Evolutionary conservation across 2,329 filamentous ascomycete genomes (phyloP), one percentile per base, ranked within the genome.

Genomic region (Colletotrichum sp.): DNA sequence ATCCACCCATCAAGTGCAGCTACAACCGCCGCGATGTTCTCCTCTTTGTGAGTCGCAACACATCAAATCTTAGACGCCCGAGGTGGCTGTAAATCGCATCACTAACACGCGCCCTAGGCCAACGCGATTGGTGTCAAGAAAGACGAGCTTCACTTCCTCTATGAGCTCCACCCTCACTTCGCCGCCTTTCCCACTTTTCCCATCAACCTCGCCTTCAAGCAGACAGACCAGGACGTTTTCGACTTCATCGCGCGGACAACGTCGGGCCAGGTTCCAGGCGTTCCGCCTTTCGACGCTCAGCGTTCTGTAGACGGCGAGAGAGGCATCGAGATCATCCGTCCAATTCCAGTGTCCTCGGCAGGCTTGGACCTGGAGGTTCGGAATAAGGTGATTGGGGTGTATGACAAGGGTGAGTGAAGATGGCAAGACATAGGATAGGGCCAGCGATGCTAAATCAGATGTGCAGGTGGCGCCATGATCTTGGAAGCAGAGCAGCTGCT

Each of bases 141-240:
- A 28, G 82, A 86, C 64, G 86, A 88, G 73, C 81, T 83, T 7
- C 86, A 88, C 75, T 86, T 87, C 74, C 80, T 85, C 24, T 86
- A 87, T 78, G 87, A 88, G 68, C 81, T 86, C 3, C 83, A 88
- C 43, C 85, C 86, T 7, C 80, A 82, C 24, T 88, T 88, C 63
- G 83, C 86, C 18, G 81, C 80, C 8, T 88, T 88, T 76, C 87
- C 87, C n/a, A 88, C 87, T 0, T 88, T 87, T 72, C 84, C 87
- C 32, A 84, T 87, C 78, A 87, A 87, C 71, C 82, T 87, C 6
- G 81, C 82, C 48, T 88, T 87, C 80, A 88, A 88, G 79, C 83
- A 85, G 78, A 86, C 86, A 8, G 83, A 85, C 67, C 84, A 87
- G 72, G 86, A 88, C 77, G 85, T 87, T 57, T 85, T 84, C 72